Evolutionary conservation across 345 rosid genomes (phyloP), one percentile per base, ranked within the genome.

Genomic region (Eucalyptus guilfoylei): DNA sequence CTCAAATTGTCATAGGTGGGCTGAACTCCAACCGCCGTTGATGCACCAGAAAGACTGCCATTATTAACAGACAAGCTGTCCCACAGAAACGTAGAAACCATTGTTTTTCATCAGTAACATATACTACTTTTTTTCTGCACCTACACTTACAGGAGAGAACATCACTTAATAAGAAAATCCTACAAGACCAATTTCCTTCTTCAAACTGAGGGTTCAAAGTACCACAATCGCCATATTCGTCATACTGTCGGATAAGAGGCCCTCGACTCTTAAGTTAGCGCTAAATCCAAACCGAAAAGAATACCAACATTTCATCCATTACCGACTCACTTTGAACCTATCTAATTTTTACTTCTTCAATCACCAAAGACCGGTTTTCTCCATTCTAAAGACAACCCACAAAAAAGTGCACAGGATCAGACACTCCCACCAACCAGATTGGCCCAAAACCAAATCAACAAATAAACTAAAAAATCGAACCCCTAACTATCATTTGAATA

Each of bases 11-110:
- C 93, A 89, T 87, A 90, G 62, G 92, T 92, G 7, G 94, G 90
- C 85, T 92, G 94, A 90, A 89, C 88, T 62, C 93, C 96, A 9
- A 89, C 88, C 11, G 93, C 85, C 88, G 94, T 87, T 58, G 94
- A 88, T 37, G 95, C 88, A 62, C 90, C 88, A 16, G 93, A 83
- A 88, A 76, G 28, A 92, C 90, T 94, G 11, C 94, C 95, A 89
- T 92, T 94, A 45, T 88, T 94, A 81, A 88, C 95, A 6, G 92
- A 62, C 80, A 90, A 91, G 92, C 99, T 95, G 95, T 93, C 93
- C 37, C 87, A n/a, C 87, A 83, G 83, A 47, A 83, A 60, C 34
- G 30, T 45, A 28, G 45, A 52, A 40, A 86, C 30, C 47, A 14
- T 5, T 28, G 54, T 6, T 50, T 30, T 54, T 44, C 44, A 19